Conservation (phyloP, 805 yeast species). For the Starmerella sirachaensis region DNA sequence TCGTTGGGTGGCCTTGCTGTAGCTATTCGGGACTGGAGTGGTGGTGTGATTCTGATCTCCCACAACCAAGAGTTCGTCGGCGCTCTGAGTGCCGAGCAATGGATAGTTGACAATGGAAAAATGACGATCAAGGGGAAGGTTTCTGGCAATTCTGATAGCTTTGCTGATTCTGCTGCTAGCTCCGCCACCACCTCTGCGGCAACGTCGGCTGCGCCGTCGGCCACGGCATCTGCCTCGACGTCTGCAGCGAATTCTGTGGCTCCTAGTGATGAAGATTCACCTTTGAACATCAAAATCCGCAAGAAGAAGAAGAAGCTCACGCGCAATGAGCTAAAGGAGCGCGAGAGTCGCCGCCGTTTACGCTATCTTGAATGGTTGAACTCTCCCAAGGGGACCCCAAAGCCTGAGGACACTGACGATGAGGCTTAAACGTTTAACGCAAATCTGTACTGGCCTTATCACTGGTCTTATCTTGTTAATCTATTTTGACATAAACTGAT, state of each 20-base stretch:
- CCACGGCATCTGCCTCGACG: slow-evolving; percentile 38
- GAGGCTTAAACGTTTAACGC: slow-evolving; percentile 39
- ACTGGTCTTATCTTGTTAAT: background rate
- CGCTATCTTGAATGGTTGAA: slow-evolving; percentile 91
- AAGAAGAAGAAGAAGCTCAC: slow-evolving; percentile 93
- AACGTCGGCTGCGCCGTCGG: slow-evolving; percentile 37
- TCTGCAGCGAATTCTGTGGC: slow-evolving; percentile 31
- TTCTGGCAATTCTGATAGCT: slow-evolving; percentile 62
- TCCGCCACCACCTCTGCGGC: slow-evolving; percentile 26
- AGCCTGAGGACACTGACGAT: slow-evolving; percentile 85
- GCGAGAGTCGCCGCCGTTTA: slow-evolving; percentile 86
- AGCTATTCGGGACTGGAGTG: slow-evolving; percentile 95
- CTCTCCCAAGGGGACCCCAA: slow-evolving; percentile 96
- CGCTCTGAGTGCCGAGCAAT: slow-evolving; percentile 95
- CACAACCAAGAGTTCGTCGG: slow-evolving; percentile 96
- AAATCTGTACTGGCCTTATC: background rate
- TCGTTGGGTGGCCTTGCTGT: slow-evolving; percentile 94
- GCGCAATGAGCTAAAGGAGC: slow-evolving; percentile 84
- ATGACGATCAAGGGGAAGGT: slow-evolving; percentile 68
- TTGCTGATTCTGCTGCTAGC: slow-evolving; percentile 43
- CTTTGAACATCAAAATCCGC: slow-evolving; percentile 89
- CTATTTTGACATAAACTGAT: too few species aligned
- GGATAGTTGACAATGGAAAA: slow-evolving; percentile 90
- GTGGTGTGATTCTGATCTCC: slow-evolving; percentile 97
- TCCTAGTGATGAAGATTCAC: slow-evolving; percentile 55